phyloP scores from a whole-genome alignment of 768 basidiomycete genomes.

The Nidularia sp. region DNA sequence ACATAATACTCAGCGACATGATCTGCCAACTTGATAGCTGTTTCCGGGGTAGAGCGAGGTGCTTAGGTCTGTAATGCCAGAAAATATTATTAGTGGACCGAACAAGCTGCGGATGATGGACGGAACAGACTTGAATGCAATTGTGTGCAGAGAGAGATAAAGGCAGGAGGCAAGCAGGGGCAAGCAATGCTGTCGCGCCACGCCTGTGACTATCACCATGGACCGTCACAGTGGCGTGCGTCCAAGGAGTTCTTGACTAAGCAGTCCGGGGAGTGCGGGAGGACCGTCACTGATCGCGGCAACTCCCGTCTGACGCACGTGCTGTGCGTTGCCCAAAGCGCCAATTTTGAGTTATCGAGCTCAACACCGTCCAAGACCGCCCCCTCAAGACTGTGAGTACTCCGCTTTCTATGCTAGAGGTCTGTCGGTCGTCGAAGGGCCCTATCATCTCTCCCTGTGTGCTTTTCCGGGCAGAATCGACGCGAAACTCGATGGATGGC shows the following conservation, averaged over 20 bases:
- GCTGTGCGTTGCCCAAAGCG: not conserved
- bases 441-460: not conserved
- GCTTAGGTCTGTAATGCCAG: not conserved
- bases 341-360: slow-evolving; percentile 14
- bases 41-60: slow-evolving; percentile 12
- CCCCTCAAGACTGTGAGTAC: slow-evolving; percentile 36
- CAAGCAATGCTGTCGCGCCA: not conserved
- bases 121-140: not conserved
- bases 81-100: no score
- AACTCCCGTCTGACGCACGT: slow-evolving; percentile 10
- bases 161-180: not conserved
- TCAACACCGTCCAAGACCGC: slow-evolving; percentile 33
- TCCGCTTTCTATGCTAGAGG: slow-evolving; percentile 5
- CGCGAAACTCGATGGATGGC: slow-evolving; percentile 43
- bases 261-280: not conserved
- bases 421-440: not conserved
- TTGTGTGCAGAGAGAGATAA: not conserved
- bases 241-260: no score
- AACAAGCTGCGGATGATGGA: slow-evolving; percentile 5
- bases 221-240: no score
- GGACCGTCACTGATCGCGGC: slow-evolving; percentile 4
- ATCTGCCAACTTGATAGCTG: slow-evolving; percentile 75
- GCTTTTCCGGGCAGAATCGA: slow-evolving; percentile 9
- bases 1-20: slow-evolving; percentile 74
- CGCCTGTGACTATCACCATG: not conserved